Evolutionary conservation across 306 rosid species (phyloP).

Genomic region (Clitoria ternatea): DNA sequence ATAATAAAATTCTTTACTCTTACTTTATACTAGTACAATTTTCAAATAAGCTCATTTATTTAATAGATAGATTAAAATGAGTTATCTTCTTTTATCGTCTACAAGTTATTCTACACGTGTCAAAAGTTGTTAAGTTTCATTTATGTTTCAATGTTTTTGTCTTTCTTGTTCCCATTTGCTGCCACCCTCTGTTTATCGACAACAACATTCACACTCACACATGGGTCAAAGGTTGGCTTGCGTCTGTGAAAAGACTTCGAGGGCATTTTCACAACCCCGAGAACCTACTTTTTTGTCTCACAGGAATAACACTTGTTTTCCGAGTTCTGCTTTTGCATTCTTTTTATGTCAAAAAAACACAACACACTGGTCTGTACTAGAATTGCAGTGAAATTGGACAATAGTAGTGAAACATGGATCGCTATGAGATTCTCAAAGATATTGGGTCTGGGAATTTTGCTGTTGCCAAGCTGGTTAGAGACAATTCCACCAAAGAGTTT

Average conservation of each 20-base stretch:
- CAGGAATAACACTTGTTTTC: not conserved
- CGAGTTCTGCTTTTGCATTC: slow-evolving; percentile 9
- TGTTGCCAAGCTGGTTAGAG: slow-evolving; percentile 68
- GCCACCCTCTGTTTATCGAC: not conserved
- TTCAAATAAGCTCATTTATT: too few species aligned
- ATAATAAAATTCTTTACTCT: too few species aligned
- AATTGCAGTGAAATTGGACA: not conserved
- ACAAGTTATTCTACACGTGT: not conserved
- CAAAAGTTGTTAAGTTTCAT: not conserved
- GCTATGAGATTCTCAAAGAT: slow-evolving; percentile 70
- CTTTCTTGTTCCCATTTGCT: not conserved
- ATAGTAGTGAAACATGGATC: slow-evolving; percentile 45
- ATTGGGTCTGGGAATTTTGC: slow-evolving; percentile 84
- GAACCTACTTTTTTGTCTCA: slow-evolving; percentile 8
- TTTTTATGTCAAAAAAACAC: not conserved
- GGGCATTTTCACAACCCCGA: slow-evolving; percentile 1
- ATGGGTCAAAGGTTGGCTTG: slow-evolving; percentile 26
- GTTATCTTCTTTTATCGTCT: not conserved
- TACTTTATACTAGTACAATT: too few species aligned
- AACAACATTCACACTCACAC: not conserved
- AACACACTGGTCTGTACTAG: not conserved
- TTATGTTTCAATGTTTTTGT: not conserved
- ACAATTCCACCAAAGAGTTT: slow-evolving; percentile 45
- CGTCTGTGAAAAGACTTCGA: slow-evolving; percentile 24
- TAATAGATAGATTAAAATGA: not conserved